Conservation (phyloP, 768 basidiomycete species). For the Lactarius indigo region DNA sequence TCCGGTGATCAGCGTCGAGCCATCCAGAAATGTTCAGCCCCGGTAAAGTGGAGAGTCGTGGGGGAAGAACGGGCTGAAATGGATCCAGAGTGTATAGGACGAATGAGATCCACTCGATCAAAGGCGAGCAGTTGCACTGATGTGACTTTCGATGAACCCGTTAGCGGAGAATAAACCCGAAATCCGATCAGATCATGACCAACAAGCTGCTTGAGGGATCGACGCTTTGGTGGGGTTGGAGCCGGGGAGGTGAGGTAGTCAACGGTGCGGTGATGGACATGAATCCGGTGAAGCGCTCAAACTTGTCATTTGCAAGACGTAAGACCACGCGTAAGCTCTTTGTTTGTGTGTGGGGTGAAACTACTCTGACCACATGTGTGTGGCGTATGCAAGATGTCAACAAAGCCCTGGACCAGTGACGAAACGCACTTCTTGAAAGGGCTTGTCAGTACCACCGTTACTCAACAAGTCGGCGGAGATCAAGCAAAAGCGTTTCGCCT, state of each 20-base stretch:
- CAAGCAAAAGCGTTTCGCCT: no score
- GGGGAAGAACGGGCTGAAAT: constrained; percentile 35
- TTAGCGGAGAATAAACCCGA: constrained; percentile 37
- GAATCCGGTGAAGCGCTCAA: constrained; percentile 41
- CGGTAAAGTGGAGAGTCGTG: constrained; percentile 32
- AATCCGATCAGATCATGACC: constrained; percentile 43
- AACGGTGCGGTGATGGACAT: constrained; percentile 35
- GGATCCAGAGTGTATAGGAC: constrained; percentile 31
- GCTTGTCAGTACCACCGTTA: no score
- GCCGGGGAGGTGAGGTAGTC: constrained; percentile 34
- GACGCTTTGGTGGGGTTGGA: constrained; percentile 32
- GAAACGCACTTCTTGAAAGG: no score
- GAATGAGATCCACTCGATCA: neutral
- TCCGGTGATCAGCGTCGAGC: constrained; percentile 18
- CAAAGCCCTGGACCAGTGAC: no score
- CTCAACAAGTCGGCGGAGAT: no score
- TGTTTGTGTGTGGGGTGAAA: no score
- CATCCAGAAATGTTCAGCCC: constrained; percentile 34
- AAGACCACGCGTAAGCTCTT: constrained; percentile 39
- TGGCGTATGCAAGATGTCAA: no score
- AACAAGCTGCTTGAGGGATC: constrained; percentile 29
- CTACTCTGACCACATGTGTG: no score
- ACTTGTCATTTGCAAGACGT: constrained; percentile 38
- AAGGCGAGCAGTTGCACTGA: constrained; percentile 25
- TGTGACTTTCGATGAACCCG: constrained; percentile 34